phyloP scores from a whole-genome alignment of 257 asterid species.

The Handroanthus guayacan region DNA sequence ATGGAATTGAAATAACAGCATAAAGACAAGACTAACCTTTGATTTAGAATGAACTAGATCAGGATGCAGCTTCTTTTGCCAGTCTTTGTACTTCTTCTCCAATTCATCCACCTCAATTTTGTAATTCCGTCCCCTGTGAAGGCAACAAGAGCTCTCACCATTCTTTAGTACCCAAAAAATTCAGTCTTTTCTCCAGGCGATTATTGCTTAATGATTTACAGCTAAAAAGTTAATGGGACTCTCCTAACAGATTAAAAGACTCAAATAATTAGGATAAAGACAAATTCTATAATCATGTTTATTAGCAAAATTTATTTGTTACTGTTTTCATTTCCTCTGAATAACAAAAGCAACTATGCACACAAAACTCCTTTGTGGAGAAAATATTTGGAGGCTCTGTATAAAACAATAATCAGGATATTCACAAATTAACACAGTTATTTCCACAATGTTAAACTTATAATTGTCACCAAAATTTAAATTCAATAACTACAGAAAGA shows the following conservation, averaged over 20 bases:
- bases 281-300: conserved; percentile 25
- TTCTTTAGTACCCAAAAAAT: conserved; percentile 6
- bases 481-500: conserved; percentile 6
- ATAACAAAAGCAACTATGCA: neutral
- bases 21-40: conserved; percentile 50
- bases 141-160: conserved; percentile 31
- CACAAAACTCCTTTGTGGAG: neutral
- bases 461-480: neutral
- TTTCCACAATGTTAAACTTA: neutral
- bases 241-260: conserved; percentile 5
- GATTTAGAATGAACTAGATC: conserved; percentile 94
- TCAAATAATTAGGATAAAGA: neutral
- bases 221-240: conserved; percentile 18
- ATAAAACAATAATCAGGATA: neutral
- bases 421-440: neutral
- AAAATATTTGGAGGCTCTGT: neutral
- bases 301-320: neutral
- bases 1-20: conserved; percentile 19
- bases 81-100: conserved; percentile 83
- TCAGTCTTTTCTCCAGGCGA: neutral
- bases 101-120: conserved; percentile 61
- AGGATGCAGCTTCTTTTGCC: conserved; percentile 99
- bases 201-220: neutral
- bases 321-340: neutral
- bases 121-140: conserved; percentile 64